Evolutionary conservation across 2,329 filamentous ascomycete genomes (phyloP).

Genomic region (Raffaelea albimanens): DNA sequence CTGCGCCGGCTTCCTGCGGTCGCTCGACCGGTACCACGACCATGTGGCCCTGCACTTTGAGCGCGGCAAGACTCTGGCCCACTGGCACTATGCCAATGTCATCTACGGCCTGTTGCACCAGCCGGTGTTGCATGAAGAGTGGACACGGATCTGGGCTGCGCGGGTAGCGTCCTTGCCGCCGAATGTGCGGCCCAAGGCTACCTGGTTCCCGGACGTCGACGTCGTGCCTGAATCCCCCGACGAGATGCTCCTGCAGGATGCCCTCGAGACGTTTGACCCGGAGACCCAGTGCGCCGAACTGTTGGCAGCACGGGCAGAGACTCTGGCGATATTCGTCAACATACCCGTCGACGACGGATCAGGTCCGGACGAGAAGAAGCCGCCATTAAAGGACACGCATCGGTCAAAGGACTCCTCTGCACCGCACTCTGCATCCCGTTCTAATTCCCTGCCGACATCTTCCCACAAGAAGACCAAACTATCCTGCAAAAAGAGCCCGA

Average conservation of each 20-base stretch:
- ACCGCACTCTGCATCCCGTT: too few species aligned
- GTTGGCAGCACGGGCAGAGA: slow-evolving; percentile 49
- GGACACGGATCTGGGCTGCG: slow-evolving; percentile 45
- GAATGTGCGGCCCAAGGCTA: slow-evolving; percentile 45
- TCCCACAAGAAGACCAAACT: background rate
- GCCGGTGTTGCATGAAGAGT: slow-evolving; percentile 49
- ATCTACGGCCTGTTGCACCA: slow-evolving; percentile 60
- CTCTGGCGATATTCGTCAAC: slow-evolving; percentile 29
- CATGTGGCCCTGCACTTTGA: slow-evolving; percentile 62
- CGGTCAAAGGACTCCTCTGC: too few species aligned
- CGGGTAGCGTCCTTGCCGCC: slow-evolving; percentile 32
- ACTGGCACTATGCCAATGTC: slow-evolving; percentile 62
- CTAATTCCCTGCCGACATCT: background rate
- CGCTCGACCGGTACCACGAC: slow-evolving; percentile 57
- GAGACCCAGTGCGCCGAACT: slow-evolving; percentile 46
- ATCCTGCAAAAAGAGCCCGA: too few species aligned
- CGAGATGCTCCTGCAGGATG: slow-evolving; percentile 41
- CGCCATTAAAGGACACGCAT: too few species aligned
- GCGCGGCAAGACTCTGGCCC: slow-evolving; percentile 48
- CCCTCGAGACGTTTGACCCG: slow-evolving; percentile 55
- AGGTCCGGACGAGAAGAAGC: background rate
- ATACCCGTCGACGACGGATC: slow-evolving; percentile 17
- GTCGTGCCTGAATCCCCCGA: background rate
- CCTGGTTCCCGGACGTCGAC: slow-evolving; percentile 39
- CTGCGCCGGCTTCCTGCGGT: slow-evolving; percentile 52